Percentiles rank a stretch among this genome's conserved stretches.
These are phyloP conservation scores for Colletotrichum kahawae DNA, from an alignment of 2,329 filamentous ascomycete genomes.

Conservation along the genomic window DNA sequence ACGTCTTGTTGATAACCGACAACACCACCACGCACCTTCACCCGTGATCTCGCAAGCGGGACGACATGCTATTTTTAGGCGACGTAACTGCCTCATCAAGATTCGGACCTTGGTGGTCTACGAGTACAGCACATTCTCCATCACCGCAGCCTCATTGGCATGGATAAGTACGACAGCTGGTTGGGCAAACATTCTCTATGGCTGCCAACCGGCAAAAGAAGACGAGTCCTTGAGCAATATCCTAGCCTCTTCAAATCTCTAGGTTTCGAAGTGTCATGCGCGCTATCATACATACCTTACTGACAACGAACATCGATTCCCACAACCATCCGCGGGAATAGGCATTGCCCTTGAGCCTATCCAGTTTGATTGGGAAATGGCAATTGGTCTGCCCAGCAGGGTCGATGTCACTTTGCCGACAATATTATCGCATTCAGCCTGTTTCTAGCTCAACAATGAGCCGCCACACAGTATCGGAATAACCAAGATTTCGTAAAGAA, in stretches of 20 bases:
- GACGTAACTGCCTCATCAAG: neutral
- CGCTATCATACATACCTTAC: neutral
- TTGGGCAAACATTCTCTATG: neutral
- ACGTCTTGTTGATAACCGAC: neutral
- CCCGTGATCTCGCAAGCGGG: neutral
- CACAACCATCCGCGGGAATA: neutral
- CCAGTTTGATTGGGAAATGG: neutral
- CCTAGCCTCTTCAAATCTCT: neutral
- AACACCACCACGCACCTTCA: neutral
- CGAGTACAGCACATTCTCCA: neutral
- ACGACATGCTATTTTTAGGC: neutral
- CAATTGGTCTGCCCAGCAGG: neutral
- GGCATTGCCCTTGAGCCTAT: neutral
- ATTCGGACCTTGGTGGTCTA: neutral
- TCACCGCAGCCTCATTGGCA: neutral
- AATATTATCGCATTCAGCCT: constrained; percentile 11
- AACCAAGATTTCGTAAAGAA: neutral
- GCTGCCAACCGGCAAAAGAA: neutral
- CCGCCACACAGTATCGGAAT: neutral
- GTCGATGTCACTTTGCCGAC: neutral
- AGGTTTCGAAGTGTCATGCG: neutral
- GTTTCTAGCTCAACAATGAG: neutral
- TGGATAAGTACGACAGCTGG: neutral
- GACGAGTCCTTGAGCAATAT: neutral
- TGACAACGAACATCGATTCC: neutral